These are phyloP conservation scores for Thecaphora thlaspeos DNA, from an alignment of 1,284 basidiomycete species.

Conservation along the genomic window DNA sequence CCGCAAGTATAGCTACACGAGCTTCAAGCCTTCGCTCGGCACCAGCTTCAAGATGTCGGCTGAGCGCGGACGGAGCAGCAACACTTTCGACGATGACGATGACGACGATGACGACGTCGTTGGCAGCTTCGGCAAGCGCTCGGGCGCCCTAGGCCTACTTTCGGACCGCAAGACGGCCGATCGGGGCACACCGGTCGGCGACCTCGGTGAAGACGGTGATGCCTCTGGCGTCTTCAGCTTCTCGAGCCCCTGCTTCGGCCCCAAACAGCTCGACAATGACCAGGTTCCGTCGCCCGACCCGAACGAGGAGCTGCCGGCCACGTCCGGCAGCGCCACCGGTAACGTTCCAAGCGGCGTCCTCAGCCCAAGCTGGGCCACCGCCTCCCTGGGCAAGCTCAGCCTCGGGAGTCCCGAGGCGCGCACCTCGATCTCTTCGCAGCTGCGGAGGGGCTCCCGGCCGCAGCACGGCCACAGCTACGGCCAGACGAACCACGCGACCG, in stretches of 20 bases:
- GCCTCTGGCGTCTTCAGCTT: slow-evolving; percentile 46
- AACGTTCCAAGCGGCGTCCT: slow-evolving; percentile 20
- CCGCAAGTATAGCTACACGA: slow-evolving; percentile 32
- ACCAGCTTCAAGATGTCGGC: slow-evolving; percentile 49
- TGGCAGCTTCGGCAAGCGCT: slow-evolving; percentile 29
- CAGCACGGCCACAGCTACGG: slow-evolving; percentile 20
- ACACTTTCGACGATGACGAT: slow-evolving; percentile 16
- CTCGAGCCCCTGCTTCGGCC: slow-evolving; percentile 47
- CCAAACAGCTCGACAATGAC: slow-evolving; percentile 37
- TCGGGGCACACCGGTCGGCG: slow-evolving; percentile 16
- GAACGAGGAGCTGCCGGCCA: slow-evolving; percentile 21
- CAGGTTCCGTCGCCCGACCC: slow-evolving; percentile 23
- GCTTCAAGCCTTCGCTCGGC: slow-evolving; percentile 44
- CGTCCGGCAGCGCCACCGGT: slow-evolving; percentile 6
- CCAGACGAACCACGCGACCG: not conserved
- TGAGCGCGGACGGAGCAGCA: slow-evolving; percentile 38
- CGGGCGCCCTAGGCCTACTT: not conserved
- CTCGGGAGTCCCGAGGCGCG: slow-evolving; percentile 31
- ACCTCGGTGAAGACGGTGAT: slow-evolving; percentile 33
- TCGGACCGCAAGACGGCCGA: slow-evolving; percentile 1
- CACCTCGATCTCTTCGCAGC: slow-evolving; percentile 14
- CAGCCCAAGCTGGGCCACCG: slow-evolving; percentile 42
- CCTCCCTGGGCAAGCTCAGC: slow-evolving; percentile 36
- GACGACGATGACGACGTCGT: slow-evolving; percentile 39
- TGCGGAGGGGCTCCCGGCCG: slow-evolving; percentile 21